Conservation (phyloP, 352 stramenopile species). For the Globisporangium orthogonon region DNA sequence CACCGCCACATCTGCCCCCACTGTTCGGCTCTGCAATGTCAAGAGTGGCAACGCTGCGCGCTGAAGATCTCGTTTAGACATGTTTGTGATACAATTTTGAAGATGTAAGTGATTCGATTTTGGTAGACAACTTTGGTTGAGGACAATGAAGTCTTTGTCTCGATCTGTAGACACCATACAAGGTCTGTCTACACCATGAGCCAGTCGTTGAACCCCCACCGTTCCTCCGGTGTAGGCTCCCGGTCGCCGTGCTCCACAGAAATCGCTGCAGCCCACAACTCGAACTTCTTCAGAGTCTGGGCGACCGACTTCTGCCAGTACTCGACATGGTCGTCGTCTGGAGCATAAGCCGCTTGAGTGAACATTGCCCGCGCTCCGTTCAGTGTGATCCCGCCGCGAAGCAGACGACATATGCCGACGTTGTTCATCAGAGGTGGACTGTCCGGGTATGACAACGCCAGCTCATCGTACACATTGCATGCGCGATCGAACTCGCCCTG, state of each 20-base stretch:
- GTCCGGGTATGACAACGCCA: conserved; percentile 11
- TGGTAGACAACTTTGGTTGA: too few relatives aligned
- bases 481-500: conserved; percentile 7
- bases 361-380: conserved; percentile 17
- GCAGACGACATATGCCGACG: conserved; percentile 17
- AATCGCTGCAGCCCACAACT: background rate
- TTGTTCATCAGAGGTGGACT: conserved; percentile 26
- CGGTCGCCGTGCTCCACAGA: background rate
- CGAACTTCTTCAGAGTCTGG: background rate
- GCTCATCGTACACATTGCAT: conserved; percentile 18
- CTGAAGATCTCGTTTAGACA: background rate
- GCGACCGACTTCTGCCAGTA: background rate
- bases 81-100: background rate
- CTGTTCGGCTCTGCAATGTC: background rate
- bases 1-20: background rate
- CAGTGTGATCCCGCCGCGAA: conserved; percentile 6
- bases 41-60: background rate
- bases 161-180: too few relatives aligned
- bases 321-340: background rate
- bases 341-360: conserved; percentile 3
- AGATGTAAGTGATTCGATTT: background rate
- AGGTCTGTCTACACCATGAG: background rate
- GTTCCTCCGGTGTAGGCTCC: background rate
- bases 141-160: too few relatives aligned
- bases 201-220: background rate